Base-by-base conservation (phyloP, 2,329 filamentous ascomycete genomes). In the Alternaria atra region DNA sequence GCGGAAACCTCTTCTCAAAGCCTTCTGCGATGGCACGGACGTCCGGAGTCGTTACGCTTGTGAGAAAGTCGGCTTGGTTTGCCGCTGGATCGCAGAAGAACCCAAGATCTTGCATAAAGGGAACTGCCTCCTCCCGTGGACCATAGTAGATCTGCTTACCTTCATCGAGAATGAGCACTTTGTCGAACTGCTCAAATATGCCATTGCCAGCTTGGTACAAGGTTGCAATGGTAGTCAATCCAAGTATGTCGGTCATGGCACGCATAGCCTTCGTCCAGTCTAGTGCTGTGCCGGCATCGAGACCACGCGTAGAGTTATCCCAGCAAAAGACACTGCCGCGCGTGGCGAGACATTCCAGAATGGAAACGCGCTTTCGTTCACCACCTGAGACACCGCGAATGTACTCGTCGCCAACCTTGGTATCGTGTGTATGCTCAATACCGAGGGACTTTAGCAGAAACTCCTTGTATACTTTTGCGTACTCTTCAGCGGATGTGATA, bases 81-180 rank as follows among this genome's bases (percentile, higher is more conserved):
- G 88, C 85, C 5, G 87, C 85, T 7, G 86, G 39, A 25, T 48
- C 81, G 65, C 86, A 90, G 29, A 86, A 68, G 69, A 91, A 93
- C n/a, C 91, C 91, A 73, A 90, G 86, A 9, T 83, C 77, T 67
- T 87, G 85, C 61, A 93, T 92, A 75, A 87, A 93, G 0, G 77
- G 76, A 65, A 84, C 87, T 1, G 90, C 91, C 2, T 81, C 74
- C 3, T 69, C 72, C 0, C 85, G 84, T 0, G 85, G 84, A 0
- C 91, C 91, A 64, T 88, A 93, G 79, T 86, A 94, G 62, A 93
- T 91, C 71, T 93, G 86, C 0, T 89, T 85, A 3, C 91, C 91
- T 69, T 93, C 89, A 68, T 93, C 92, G 0, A 94, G 80, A 0
- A 94, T 87, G 0, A 89, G 83, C 0, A 87, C 86, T 71, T 93